Conservation (phyloP, 345 rosid species). For the Melastoma malabathricum region DNA sequence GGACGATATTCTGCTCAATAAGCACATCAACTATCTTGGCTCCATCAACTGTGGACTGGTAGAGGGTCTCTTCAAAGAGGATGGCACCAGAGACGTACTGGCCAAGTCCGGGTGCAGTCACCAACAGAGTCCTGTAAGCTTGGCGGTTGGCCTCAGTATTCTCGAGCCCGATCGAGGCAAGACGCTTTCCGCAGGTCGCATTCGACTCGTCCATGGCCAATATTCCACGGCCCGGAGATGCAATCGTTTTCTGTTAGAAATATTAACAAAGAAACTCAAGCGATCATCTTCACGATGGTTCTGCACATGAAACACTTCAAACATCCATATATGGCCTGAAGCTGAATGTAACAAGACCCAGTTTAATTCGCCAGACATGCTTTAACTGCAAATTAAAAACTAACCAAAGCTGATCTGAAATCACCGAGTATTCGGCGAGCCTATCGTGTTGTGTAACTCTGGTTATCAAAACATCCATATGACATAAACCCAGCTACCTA, state of each 20-base stretch:
- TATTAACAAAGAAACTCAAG: neutral
- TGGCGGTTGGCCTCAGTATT: conserved; percentile 90
- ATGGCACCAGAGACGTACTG: conserved; percentile 76
- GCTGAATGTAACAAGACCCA: too few species aligned
- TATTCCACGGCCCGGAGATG: conserved; percentile 24
- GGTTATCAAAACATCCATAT: too few species aligned
- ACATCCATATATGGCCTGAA: too few species aligned
- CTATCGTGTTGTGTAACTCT: too few species aligned
- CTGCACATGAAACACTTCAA: too few species aligned
- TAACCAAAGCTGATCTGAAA: too few species aligned
- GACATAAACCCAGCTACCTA: too few species aligned
- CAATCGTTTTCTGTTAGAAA: conserved; percentile 20
- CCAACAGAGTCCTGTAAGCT: conserved; percentile 64
- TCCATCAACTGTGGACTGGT: conserved; percentile 74
- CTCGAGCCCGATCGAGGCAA: conserved; percentile 78
- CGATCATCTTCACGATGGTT: too few species aligned
- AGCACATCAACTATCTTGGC: conserved; percentile 78
- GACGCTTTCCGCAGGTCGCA: conserved; percentile 80
- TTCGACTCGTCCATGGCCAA: conserved; percentile 27
- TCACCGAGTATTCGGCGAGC: too few species aligned
- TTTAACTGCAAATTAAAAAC: too few species aligned
- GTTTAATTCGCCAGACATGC: too few species aligned
- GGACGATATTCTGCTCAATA: conserved; percentile 63
- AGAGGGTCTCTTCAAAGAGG: conserved; percentile 82
- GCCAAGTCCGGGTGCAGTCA: conserved; percentile 67